Evolutionary conservation across 2,329 filamentous ascomycete species (phyloP).

Genomic region (Penicillium sp.): DNA sequence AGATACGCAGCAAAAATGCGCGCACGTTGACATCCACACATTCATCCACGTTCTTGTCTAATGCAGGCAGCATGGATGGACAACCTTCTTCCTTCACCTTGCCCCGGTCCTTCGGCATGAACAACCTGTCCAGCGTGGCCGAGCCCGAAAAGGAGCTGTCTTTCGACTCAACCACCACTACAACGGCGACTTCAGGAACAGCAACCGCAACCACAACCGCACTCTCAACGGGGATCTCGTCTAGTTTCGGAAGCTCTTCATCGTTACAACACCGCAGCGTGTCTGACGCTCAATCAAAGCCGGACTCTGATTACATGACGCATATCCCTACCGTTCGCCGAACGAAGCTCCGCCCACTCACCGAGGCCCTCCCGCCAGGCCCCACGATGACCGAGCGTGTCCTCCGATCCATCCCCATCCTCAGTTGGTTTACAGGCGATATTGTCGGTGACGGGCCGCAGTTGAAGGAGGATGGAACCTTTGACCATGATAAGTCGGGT

Average conservation of each 20-base stretch:
- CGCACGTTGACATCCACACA: constrained; percentile 33
- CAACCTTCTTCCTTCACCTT: constrained; percentile 29
- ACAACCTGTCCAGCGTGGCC: constrained; percentile 28
- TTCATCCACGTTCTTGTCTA: constrained; percentile 30
- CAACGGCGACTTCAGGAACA: constrained; percentile 40
- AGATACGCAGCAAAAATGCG: constrained; percentile 24
- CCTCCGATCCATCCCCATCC: constrained; percentile 59
- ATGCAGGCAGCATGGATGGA: constrained; percentile 23
- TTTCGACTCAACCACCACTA: constrained; percentile 32
- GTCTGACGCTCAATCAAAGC: constrained; percentile 25
- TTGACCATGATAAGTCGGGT: constrained; percentile 65
- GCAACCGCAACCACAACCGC: constrained; percentile 28
- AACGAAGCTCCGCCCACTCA: constrained; percentile 59
- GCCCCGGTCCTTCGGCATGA: constrained; percentile 37
- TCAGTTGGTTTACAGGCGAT: constrained; percentile 63
- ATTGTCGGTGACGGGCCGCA: constrained; percentile 44
- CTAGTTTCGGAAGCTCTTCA: constrained; percentile 10
- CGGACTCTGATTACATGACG: constrained; percentile 44
- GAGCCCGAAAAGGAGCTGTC: constrained; percentile 31
- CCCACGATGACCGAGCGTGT: constrained; percentile 60
- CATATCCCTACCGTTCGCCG: constrained; percentile 62
- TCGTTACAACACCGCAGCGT: constrained; percentile 26
- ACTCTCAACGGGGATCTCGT: constrained; percentile 15
- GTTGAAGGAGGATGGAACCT: constrained; percentile 41
- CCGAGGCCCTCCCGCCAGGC: constrained; percentile 65